Percentiles rank a stretch among this genome's conserved stretches.
These are phyloP conservation scores for Kingdonia uniflora DNA, from an alignment of 164 flowering plant species.

Conservation along the genomic window DNA sequence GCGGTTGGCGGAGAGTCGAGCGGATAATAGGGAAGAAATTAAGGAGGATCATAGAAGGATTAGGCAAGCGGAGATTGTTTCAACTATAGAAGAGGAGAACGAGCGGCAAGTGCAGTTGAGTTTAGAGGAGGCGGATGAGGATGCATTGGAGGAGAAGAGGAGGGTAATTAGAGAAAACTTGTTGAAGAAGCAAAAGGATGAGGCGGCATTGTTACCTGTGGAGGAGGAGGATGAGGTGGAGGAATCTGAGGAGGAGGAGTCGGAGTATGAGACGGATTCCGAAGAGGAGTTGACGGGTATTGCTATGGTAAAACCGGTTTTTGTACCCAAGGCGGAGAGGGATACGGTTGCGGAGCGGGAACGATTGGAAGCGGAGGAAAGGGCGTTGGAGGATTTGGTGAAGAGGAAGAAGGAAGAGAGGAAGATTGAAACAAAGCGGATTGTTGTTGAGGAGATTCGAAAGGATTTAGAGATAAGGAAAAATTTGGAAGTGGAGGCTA, in stretches of 20 bases:
- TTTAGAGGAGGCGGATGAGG: constrained; percentile 70
- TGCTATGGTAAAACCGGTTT: constrained; percentile 83
- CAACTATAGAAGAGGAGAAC: constrained; percentile 68
- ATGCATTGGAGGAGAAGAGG: constrained; percentile 71
- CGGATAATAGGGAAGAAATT: constrained; percentile 62
- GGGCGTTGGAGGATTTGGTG: constrained; percentile 51
- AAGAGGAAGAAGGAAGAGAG: constrained; percentile 57
- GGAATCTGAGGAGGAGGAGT: constrained; percentile 66
- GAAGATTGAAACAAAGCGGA: constrained; percentile 56
- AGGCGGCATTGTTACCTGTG: constrained; percentile 31
- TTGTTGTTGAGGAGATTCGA: constrained; percentile 66
- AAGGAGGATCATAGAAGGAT: constrained; percentile 59
- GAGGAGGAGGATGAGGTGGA: constrained; percentile 61
- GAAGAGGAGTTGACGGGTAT: constrained; percentile 59
- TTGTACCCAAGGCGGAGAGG: constrained; percentile 73
- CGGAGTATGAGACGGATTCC: constrained; percentile 92
- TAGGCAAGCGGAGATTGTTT: constrained; percentile 86
- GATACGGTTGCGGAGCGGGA: constrained; percentile 87
- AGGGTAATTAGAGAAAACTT: constrained; percentile 52
- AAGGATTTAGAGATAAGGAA: constrained; percentile 64
- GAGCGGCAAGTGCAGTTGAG: constrained; percentile 51
- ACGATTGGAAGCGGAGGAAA: constrained; percentile 68
- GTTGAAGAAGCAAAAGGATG: constrained; percentile 44
- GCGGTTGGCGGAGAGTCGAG: constrained; percentile 62
- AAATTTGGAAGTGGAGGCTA: constrained; percentile 57